Conservation (phyloP, 1,139 yeast species). For the Yamadazyma sp. region DNA sequence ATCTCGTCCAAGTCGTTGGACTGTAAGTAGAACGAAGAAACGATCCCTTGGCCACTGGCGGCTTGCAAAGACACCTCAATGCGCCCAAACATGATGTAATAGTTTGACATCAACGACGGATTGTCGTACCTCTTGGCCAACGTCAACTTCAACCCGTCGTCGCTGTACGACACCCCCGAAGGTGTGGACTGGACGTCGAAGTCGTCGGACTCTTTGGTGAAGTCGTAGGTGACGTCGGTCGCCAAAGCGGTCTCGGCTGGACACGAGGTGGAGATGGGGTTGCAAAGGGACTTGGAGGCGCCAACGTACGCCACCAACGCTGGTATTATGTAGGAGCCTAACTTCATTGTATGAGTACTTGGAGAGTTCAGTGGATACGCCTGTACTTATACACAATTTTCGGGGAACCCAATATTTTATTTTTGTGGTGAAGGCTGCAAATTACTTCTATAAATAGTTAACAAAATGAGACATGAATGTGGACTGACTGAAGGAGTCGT, state of each 20-base stretch:
- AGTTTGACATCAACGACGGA: constrained; percentile 68
- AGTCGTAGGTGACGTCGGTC: constrained; percentile 47
- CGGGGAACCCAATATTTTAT: too few relatives aligned
- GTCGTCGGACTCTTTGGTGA: constrained; percentile 38
- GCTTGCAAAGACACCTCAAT: constrained; percentile 67
- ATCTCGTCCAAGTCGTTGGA: constrained; percentile 82
- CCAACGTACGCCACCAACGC: neutral
- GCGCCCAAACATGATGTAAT: constrained; percentile 80
- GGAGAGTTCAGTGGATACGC: neutral
- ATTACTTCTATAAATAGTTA: constrained; percentile 4
- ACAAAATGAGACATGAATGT: neutral
- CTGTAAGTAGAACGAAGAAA: constrained; percentile 73
- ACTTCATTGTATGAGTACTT: neutral
- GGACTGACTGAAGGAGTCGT: too few relatives aligned
- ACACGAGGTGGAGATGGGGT: constrained; percentile 30
- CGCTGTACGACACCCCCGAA: constrained; percentile 23
- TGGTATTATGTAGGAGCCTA: neutral
- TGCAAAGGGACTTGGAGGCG: constrained; percentile 20
- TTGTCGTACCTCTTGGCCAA: constrained; percentile 61
- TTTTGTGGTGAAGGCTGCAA: constrained; percentile 5
- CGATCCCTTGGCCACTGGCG: constrained; percentile 70
- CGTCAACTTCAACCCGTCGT: constrained; percentile 57
- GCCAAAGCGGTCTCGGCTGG: constrained; percentile 54
- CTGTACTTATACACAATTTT: too few relatives aligned
- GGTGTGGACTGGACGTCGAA: constrained; percentile 21